These are phyloP conservation scores for Pleurotus citrinopileatus DNA, from an alignment of 768 basidiomycete genomes.

Conservation along the genomic window DNA sequence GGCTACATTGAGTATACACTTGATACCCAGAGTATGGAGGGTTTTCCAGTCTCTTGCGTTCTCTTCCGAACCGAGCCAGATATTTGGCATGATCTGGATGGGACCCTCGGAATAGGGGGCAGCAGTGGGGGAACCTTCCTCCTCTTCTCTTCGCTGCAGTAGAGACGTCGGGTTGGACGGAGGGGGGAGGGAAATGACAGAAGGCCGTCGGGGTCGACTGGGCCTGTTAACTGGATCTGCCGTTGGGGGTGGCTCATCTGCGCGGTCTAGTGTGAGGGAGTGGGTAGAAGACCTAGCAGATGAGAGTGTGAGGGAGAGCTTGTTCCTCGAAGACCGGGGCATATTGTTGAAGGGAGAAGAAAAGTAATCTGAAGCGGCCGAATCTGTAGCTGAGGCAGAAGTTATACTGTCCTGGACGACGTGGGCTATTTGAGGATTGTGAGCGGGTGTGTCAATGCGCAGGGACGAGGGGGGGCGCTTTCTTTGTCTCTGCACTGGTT, in stretches of 20 bases:
- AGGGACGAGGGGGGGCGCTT: conserved; percentile 54
- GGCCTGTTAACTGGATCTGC: conserved; percentile 26
- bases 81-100: conserved; percentile 76
- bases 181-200: conserved; percentile 66
- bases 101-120: conserved; percentile 81
- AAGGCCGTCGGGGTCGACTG: conserved; percentile 57
- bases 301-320: conserved; percentile 66
- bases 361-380: conserved; percentile 10
- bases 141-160: conserved; percentile 65
- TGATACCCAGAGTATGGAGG: conserved; percentile 70
- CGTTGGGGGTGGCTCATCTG: conserved; percentile 28
- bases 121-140: conserved; percentile 43
- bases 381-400: conserved; percentile 28
- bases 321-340: conserved; percentile 40
- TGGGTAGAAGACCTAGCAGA: conserved; percentile 57
- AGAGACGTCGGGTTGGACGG: conserved; percentile 48
- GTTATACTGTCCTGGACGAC: conserved; percentile 43
- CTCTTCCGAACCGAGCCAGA: conserved; percentile 92
- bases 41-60: conserved; percentile 81
- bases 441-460: conserved; percentile 55
- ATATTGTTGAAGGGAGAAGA: conserved; percentile 9
- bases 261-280: conserved; percentile 40
- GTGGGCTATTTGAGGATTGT: conserved; percentile 46
- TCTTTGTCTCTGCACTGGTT: conserved; percentile 10
- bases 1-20: conserved; percentile 85